phyloP scores from a whole-genome alignment of 2,329 filamentous ascomycete species.

The Cryphonectria carpinicola region DNA sequence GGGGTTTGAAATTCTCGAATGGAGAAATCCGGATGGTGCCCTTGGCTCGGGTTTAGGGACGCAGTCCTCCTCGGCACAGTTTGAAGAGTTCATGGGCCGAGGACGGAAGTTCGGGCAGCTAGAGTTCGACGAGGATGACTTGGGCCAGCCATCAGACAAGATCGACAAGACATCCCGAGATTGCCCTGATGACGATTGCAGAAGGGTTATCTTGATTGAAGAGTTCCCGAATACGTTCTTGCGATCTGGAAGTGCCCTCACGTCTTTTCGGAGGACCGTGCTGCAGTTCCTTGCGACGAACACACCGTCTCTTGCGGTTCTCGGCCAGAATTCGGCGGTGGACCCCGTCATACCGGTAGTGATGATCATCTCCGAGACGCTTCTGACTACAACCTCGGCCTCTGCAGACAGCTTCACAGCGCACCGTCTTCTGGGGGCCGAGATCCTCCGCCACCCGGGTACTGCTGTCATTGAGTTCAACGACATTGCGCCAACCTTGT shows the following conservation, averaged over 20 bases:
- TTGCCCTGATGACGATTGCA: conserved; percentile 31
- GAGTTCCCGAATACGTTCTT: conserved; percentile 81
- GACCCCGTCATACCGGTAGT: conserved; percentile 72
- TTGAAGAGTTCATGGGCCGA: conserved; percentile 87
- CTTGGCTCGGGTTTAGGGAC: conserved; percentile 62
- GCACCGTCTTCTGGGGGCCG: conserved; percentile 83
- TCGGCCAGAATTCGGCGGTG: conserved; percentile 45
- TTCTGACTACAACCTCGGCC: conserved; percentile 82
- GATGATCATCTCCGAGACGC: conserved; percentile 88
- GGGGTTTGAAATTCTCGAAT: conserved; percentile 79
- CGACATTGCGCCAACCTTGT: conserved; percentile 80
- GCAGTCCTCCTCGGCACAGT: conserved; percentile 75
- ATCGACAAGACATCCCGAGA: conserved; percentile 21
- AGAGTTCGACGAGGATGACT: conserved; percentile 42
- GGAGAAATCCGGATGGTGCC: conserved; percentile 79
- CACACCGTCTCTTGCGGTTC: conserved; percentile 58
- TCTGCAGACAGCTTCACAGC: conserved; percentile 91
- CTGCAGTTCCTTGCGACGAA: conserved; percentile 74
- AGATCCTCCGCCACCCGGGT: conserved; percentile 80
- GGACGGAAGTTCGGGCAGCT: conserved; percentile 80
- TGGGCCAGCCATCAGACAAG: conserved; percentile 34
- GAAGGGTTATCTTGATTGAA: conserved; percentile 73
- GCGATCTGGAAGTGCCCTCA: conserved; percentile 64
- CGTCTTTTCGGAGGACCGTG: conserved; percentile 75
- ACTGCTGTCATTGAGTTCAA: conserved; percentile 90